phyloP scores from a whole-genome alignment of 2,329 filamentous ascomycete species.

The Neoascochyta sp. region DNA sequence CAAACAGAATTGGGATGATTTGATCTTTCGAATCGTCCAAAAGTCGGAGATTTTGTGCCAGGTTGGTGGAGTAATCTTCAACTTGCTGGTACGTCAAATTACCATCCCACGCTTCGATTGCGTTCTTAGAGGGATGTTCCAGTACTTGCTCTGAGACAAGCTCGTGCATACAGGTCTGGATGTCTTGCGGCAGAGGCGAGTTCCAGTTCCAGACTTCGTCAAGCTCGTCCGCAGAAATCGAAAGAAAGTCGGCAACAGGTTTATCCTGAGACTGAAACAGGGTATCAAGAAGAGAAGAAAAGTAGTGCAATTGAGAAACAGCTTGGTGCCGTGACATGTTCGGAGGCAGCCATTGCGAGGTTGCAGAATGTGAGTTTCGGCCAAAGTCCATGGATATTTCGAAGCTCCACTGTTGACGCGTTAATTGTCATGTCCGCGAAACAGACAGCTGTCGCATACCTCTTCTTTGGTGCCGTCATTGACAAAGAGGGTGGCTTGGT shows the following conservation, averaged over 20 bases:
- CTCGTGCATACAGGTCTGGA: conserved; percentile 48
- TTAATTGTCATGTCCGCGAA: conserved; percentile 2
- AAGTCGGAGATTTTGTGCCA: conserved; percentile 26
- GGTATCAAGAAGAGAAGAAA: conserved; percentile 35
- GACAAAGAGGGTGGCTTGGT: conserved; percentile 16
- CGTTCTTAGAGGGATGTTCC: conserved; percentile 34
- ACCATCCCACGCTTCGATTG: conserved; percentile 40
- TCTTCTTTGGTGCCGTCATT: conserved; percentile 31
- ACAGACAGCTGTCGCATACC: conserved; percentile 10
- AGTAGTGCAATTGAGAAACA: conserved; percentile 41
- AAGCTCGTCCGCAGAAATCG: conserved; percentile 38
- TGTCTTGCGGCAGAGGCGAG: conserved; percentile 42
- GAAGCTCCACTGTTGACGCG: conserved; percentile 26
- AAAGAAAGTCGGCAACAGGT: conserved; percentile 13
- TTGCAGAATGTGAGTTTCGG: conserved; percentile 31
- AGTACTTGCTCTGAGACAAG: conserved; percentile 42
- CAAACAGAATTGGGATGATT: conserved; percentile 40
- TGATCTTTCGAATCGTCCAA: conserved; percentile 24
- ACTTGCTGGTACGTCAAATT: conserved; percentile 35
- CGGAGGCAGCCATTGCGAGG: conserved; percentile 43
- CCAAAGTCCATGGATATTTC: conserved; percentile 24
- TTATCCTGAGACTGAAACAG: conserved; percentile 33
- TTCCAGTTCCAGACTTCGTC: conserved; percentile 50
- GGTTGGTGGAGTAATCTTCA: conserved; percentile 29
- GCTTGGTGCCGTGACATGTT: conserved; percentile 45